Base-by-base conservation (phyloP, 139 green algal genomes). In the Monoraphidium neglectum region DNA sequence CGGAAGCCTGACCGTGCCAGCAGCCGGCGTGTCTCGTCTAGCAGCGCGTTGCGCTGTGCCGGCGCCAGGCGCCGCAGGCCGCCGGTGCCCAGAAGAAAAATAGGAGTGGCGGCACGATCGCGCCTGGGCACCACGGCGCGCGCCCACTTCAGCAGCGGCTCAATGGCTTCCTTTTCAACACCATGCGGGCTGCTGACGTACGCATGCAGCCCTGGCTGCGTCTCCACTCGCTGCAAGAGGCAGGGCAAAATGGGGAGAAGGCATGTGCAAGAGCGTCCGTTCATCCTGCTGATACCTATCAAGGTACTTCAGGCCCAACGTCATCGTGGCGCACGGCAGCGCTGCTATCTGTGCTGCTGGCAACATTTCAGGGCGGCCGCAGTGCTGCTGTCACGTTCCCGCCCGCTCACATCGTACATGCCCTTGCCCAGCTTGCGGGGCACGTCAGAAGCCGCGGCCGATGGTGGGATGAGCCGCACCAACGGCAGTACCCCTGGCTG, bases 171-270 rank as follows among this genome's bases (percentile, higher is more conserved):
- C 18, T 57, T 24, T 33, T 71, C 30, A 4, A 94, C 46, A 0
- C 40, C 85, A 1, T 24, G 0, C 0, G 76, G 32, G 56, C 89
- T 72, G 12, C 62, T 74, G 10, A 76, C 59, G 32, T 92, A 96
- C 1, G 61, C 67, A 51, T 96, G 91, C 46, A 97, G 75, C 6
- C 94, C 93, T 4, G 93, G 93, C 70, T 94, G 82, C 3, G 94
- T 98, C 77, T 97, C 93, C 67, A 97, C 91, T 0, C 93, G 84
- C 66, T 95, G 79, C 76, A 97, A 98, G 10, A 72, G 30, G 59
- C 1, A 33, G 3, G 32, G 56, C 56, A 35, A 10, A 15, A n/a
- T 35, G 12, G n/a, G 32, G 56, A 1, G 2, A 2, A 15, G 15
- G 18, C 3, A 33, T 30, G 18, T 62, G 26, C 5, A 71, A 47